These are phyloP conservation scores for Gastrolobium bilobum DNA, from an alignment of 306 rosid genomes.

Conservation along the genomic window DNA sequence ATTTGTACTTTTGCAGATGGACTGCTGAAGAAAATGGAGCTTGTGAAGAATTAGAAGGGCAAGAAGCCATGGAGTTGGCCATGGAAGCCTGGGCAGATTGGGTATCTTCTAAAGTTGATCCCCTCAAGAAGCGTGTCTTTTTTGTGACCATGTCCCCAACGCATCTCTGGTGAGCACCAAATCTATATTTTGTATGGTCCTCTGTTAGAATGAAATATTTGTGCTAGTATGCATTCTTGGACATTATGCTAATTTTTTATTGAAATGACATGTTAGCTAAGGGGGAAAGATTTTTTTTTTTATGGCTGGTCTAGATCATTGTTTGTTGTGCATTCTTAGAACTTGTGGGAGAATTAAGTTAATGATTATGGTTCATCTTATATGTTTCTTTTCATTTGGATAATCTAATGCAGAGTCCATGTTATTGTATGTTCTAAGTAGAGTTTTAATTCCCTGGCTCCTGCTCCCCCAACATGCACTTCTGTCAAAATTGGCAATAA, in stretches of 20 bases:
- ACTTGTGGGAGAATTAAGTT: constrained; percentile 3
- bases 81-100: constrained; percentile 98
- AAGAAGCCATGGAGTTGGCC: constrained; percentile 89
- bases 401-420: background rate
- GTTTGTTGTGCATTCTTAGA: constrained; percentile 16
- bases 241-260: constrained; percentile 27
- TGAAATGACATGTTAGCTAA: constrained; percentile 9
- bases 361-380: constrained; percentile 15
- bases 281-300: background rate
- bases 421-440: background rate
- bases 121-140: constrained; percentile 72
- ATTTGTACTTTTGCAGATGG: constrained; percentile 72
- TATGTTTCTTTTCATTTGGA: background rate
- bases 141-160: constrained; percentile 97
- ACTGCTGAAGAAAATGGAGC: constrained; percentile 64
- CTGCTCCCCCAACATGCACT: background rate
- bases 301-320: constrained; percentile 31
- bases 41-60: constrained; percentile 85
- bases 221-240: constrained; percentile 28
- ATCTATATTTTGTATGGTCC: constrained; percentile 14
- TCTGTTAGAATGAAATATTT: constrained; percentile 7
- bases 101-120: constrained; percentile 79
- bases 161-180: constrained; percentile 80
- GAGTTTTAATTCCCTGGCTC: background rate
- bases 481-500: constrained; percentile 12